phyloP scores from a whole-genome alignment of 768 basidiomycete species.

The Mycena albidolilacea region DNA sequence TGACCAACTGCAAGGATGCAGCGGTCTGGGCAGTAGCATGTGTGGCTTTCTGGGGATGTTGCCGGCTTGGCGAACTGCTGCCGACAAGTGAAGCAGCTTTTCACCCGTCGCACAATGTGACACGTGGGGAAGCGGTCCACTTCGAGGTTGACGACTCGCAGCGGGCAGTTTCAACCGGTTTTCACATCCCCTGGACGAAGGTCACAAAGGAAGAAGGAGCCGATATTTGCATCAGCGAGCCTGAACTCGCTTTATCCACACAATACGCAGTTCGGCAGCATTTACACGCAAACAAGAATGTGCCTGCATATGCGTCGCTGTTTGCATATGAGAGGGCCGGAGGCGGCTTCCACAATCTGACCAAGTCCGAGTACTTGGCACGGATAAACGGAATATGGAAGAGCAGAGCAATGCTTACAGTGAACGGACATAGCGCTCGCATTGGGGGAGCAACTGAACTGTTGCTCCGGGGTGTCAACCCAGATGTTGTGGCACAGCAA shows the following conservation, averaged over 20 bases:
- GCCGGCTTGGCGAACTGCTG: slow-evolving; percentile 48
- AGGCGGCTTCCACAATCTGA: slow-evolving; percentile 6
- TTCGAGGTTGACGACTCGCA: background rate
- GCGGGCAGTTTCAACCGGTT: slow-evolving; percentile 38
- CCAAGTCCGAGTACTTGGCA: background rate
- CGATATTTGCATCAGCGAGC: slow-evolving; percentile 44
- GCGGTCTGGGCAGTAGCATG: slow-evolving; percentile 52
- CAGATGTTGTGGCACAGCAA: slow-evolving; percentile 50
- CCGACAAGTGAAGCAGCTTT: slow-evolving; percentile 35
- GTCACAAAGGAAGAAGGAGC: slow-evolving; percentile 46
- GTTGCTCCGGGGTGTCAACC: slow-evolving; percentile 45
- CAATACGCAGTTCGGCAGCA: slow-evolving; percentile 45
- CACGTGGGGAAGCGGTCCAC: slow-evolving; percentile 3
- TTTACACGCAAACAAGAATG: slow-evolving; percentile 30
- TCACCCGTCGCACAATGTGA: slow-evolving; percentile 39
- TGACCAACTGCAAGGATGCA: slow-evolving; percentile 45
- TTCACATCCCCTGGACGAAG: slow-evolving; percentile 56
- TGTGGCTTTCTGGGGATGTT: slow-evolving; percentile 53
- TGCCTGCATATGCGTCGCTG: slow-evolving; percentile 40
- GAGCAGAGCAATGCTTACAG: background rate
- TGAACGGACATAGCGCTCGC: slow-evolving; percentile 29
- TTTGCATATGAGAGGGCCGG: slow-evolving; percentile 39
- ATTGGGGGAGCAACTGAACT: slow-evolving; percentile 49
- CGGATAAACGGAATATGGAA: slow-evolving; percentile 12
- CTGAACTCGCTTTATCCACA: slow-evolving; percentile 8